Conservation (phyloP, 805 yeast species). For the Clavispora asparagi region DNA sequence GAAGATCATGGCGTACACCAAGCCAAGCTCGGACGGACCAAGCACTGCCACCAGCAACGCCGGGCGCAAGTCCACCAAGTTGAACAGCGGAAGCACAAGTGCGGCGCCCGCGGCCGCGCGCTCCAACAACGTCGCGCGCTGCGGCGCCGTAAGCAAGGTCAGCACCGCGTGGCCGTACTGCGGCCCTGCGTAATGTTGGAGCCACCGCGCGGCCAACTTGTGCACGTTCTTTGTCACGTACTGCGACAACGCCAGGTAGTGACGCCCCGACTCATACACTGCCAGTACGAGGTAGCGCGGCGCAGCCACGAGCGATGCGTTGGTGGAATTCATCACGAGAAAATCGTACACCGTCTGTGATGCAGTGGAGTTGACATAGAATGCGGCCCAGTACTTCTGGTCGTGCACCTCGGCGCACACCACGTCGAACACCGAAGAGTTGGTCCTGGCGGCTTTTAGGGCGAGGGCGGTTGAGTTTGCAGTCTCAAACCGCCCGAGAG, state of each 20-base stretch:
- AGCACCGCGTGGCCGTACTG: slow-evolving; percentile 16
- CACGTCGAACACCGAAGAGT: slow-evolving; percentile 16
- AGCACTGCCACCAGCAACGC: slow-evolving; percentile 17
- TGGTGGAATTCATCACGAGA: slow-evolving; percentile 6
- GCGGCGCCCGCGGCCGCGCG: slow-evolving; percentile 11
- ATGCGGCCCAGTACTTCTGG: slow-evolving; percentile 27
- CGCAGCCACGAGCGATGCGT: slow-evolving; percentile 13
- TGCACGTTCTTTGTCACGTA: slow-evolving; percentile 28
- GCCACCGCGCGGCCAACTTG: slow-evolving; percentile 17
- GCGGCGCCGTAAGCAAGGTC: slow-evolving; percentile 9
- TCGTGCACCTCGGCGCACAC: slow-evolving; percentile 19
- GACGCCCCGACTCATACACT: slow-evolving; percentile 25
- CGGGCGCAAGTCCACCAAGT: slow-evolving; percentile 18
- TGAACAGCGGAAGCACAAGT: slow-evolving; percentile 19
- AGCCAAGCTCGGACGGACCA: slow-evolving; percentile 31
- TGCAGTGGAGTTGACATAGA: slow-evolving; percentile 21
- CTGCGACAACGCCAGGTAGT: slow-evolving; percentile 26
- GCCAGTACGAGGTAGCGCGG: slow-evolving; percentile 16
- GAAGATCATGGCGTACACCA: slow-evolving; percentile 27
- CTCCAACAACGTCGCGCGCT: slow-evolving; percentile 8
- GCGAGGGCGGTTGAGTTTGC: slow-evolving; percentile 11
- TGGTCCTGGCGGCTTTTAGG: slow-evolving; percentile 12
- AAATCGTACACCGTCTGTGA: slow-evolving; percentile 19
- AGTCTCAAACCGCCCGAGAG: slow-evolving; percentile 17
- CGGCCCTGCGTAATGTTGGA: slow-evolving; percentile 15